Conservation (phyloP, 2,329 filamentous ascomycete genomes). For the Trichoderma gracile region DNA sequence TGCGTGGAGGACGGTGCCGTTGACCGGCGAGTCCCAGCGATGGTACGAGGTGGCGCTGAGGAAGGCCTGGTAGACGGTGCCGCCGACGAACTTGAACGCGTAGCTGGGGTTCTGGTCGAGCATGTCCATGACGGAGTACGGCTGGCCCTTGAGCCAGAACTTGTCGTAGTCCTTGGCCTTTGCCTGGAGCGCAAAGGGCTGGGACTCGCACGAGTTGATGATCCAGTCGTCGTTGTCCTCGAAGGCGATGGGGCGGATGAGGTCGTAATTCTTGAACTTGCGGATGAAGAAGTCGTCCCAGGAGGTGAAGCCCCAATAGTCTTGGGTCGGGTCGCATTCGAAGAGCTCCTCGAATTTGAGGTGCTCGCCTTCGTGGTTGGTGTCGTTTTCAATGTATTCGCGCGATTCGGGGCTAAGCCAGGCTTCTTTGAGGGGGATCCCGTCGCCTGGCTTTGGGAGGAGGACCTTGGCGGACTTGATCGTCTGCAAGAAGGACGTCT, state of each 20-base stretch:
- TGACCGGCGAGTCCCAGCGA: slow-evolving; percentile 66
- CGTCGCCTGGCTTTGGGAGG: not conserved
- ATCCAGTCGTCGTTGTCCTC: slow-evolving; percentile 40
- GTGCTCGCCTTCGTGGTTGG: slow-evolving; percentile 25
- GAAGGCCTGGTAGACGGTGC: slow-evolving; percentile 68
- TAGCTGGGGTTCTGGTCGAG: slow-evolving; percentile 52
- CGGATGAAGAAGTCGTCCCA: slow-evolving; percentile 68
- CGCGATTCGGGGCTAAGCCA: slow-evolving; percentile 31
- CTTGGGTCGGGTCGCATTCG: slow-evolving; percentile 27
- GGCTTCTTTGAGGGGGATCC: not conserved
- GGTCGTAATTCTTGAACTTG: slow-evolving; percentile 41
- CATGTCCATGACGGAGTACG: slow-evolving; percentile 63
- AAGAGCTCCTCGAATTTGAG: slow-evolving; percentile 29
- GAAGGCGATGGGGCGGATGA: slow-evolving; percentile 55
- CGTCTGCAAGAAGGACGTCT: slow-evolving; percentile 30
- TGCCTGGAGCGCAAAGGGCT: slow-evolving; percentile 49
- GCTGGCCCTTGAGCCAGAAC: slow-evolving; percentile 68
- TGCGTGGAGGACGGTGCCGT: slow-evolving; percentile 55
- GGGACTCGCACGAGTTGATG: slow-evolving; percentile 64
- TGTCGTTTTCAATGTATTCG: slow-evolving; percentile 27
- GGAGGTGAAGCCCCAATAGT: slow-evolving; percentile 52
- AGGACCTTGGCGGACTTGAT: slow-evolving; percentile 13
- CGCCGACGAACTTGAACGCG: slow-evolving; percentile 53
- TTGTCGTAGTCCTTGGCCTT: slow-evolving; percentile 54
- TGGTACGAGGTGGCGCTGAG: slow-evolving; percentile 65